These are phyloP conservation scores for Pyricularia pennisetigena DNA, from an alignment of 2,329 filamentous ascomycete species.

Conservation along the genomic window DNA sequence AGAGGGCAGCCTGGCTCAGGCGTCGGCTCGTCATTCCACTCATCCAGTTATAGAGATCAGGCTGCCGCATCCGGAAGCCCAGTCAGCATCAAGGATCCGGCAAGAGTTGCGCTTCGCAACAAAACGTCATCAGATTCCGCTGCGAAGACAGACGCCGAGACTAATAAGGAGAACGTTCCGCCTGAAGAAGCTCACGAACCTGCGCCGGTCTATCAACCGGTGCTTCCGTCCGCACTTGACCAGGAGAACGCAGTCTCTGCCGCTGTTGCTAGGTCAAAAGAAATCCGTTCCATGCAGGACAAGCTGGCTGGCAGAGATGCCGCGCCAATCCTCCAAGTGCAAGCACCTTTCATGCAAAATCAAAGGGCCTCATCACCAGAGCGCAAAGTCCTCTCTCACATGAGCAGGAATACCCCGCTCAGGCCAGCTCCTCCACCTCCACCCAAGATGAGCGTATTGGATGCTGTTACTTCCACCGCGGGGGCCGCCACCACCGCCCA, in stretches of 20 bases:
- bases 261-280: neutral
- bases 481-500: constrained; percentile 71
- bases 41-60: constrained; percentile 32
- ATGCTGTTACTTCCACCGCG: constrained; percentile 75
- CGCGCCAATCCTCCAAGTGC: neutral
- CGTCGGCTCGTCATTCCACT: constrained; percentile 31
- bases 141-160: constrained; percentile 16
- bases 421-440: constrained; percentile 71
- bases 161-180: constrained; percentile 15
- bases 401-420: constrained; percentile 62
- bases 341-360: neutral
- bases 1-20: constrained; percentile 29
- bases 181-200: neutral
- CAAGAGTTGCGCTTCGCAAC: constrained; percentile 28
- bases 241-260: constrained; percentile 59
- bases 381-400: constrained; percentile 41
- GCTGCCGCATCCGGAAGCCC: constrained; percentile 47
- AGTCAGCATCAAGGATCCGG: constrained; percentile 35
- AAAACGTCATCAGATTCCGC: constrained; percentile 19
- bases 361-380: constrained; percentile 37
- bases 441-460: constrained; percentile 94
- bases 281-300: constrained; percentile 10
- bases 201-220: constrained; percentile 31
- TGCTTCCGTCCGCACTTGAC: constrained; percentile 56
- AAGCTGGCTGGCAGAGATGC: neutral